Conservation (phyloP, 2,329 filamentous ascomycete genomes). For the Lasiodiplodia hormozganensis region DNA sequence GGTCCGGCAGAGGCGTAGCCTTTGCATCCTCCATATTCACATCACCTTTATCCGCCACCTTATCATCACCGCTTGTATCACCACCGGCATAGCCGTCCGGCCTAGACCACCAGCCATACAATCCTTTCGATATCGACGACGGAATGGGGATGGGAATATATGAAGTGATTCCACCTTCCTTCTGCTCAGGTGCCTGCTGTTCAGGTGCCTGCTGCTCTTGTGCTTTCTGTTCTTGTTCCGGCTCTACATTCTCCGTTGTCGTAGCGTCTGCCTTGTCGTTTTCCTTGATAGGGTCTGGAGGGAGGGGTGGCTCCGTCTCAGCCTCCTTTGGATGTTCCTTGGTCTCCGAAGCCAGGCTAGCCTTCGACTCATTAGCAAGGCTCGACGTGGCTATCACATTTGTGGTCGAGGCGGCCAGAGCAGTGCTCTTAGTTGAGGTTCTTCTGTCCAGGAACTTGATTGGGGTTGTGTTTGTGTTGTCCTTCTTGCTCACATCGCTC, state of each 20-base stretch:
- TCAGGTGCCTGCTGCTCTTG: conserved; percentile 3
- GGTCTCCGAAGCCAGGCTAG: conserved; percentile 36
- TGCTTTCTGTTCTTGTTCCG: conserved; percentile 33
- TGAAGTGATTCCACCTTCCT: conserved; percentile 30
- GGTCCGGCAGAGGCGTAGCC: conserved; percentile 50
- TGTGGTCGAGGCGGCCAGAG: conserved; percentile 53
- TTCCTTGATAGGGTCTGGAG: conserved; percentile 46
- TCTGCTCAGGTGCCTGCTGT: conserved; percentile 27
- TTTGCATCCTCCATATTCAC: conserved; percentile 46
- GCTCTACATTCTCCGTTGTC: conserved; percentile 2
- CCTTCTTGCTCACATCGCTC: conserved; percentile 38
- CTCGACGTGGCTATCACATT: conserved; percentile 53
- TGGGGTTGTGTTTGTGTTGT: conserved; percentile 39
- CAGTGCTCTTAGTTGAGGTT: conserved; percentile 54
- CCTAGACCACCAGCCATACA: conserved; percentile 59
- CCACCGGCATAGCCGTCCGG: conserved; percentile 54
- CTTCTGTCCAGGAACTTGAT: conserved; percentile 50
- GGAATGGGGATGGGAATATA: conserved; percentile 31
- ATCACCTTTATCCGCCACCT: conserved; percentile 36
- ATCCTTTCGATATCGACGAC: conserved; percentile 38
- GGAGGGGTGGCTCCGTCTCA: conserved; percentile 50
- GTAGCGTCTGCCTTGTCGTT: conserved; percentile 7
- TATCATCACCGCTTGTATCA: conserved; percentile 37
- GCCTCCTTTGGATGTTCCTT: conserved; percentile 23
- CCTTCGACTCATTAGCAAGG: conserved; percentile 34